Evolutionary conservation across 441 rosid genomes (phyloP).

Genomic region (Croton laevigatus): DNA sequence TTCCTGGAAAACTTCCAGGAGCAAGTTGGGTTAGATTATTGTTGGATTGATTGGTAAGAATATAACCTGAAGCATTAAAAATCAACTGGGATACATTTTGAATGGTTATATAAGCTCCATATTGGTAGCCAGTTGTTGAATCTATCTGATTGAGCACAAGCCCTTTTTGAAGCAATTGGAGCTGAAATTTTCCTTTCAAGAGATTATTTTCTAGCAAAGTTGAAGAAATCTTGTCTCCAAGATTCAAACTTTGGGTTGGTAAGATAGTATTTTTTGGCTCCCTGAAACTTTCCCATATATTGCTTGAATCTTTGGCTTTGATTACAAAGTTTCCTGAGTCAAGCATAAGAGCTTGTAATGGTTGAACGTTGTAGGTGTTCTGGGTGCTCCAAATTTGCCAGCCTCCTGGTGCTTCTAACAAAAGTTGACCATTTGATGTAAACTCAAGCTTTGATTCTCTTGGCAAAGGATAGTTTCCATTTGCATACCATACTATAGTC

Average conservation of each 20-base stretch:
- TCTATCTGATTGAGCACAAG: constrained; percentile 21
- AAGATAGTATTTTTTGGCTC: constrained; percentile 43
- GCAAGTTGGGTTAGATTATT: no score
- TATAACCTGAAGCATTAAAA: constrained; percentile 28
- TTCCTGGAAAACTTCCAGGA: not conserved
- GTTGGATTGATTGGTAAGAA: not conserved
- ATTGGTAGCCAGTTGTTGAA: not conserved
- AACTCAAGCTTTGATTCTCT: constrained; percentile 32
- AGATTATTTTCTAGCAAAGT: constrained; percentile 14
- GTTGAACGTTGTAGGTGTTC: not conserved
- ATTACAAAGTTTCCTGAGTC: constrained; percentile 44
- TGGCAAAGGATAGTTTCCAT: constrained; percentile 12
- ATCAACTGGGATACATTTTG: not conserved
- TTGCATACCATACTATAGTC: constrained; percentile 38
- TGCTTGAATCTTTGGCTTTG: not conserved
- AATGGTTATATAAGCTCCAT: not conserved
- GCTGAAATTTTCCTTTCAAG: constrained; percentile 36
- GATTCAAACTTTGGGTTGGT: constrained; percentile 32
- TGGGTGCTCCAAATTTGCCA: not conserved
- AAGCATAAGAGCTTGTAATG: constrained; percentile 25
- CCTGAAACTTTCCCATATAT: constrained; percentile 45
- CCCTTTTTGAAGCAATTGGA: constrained; percentile 21
- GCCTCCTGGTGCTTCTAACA: constrained; percentile 25
- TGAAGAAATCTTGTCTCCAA: constrained; percentile 16
- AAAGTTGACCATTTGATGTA: constrained; percentile 17